A percentile compares a stretch with the other conserved stretches of the same genome.
Evolutionary conservation across 495 filamentous ascomycete genomes (phyloP).

Genomic region (Hypomontagnella monticulosa): DNA sequence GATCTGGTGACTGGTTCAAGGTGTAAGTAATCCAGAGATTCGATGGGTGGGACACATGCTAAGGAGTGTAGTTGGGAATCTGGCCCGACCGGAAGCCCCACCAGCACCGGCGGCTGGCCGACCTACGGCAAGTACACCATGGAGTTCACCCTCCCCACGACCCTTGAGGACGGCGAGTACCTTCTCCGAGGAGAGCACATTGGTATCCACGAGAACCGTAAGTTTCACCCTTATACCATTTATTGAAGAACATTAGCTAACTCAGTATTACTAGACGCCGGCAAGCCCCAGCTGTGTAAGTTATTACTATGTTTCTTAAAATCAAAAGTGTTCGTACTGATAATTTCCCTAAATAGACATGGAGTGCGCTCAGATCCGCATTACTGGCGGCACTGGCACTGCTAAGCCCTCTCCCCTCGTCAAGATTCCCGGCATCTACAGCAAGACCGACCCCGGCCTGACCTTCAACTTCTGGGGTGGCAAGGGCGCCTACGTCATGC

Average conservation of each 20-base stretch:
- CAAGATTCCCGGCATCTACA: constrained; percentile 64
- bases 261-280: constrained; percentile 15
- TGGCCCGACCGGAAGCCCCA: constrained; percentile 44
- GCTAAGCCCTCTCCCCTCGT: constrained; percentile 54
- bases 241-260: constrained; percentile 14
- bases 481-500: constrained; percentile 47
- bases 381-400: constrained; percentile 56
- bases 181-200: constrained; percentile 66
- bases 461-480: constrained; percentile 54
- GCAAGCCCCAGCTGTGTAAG: constrained; percentile 43
- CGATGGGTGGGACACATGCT: constrained; percentile 2
- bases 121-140: constrained; percentile 52
- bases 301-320: constrained; percentile 32
- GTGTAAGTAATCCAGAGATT: constrained; percentile 49
- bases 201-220: constrained; percentile 58
- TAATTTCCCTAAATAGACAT: constrained; percentile 59
- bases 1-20: constrained; percentile 63
- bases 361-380: constrained; percentile 63
- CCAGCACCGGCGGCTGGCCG: constrained; percentile 48
- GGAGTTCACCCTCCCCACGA: constrained; percentile 60
- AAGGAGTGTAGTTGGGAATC: constrained; percentile 40
- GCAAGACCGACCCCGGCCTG: constrained; percentile 54
- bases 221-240: constrained; percentile 8
- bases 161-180: constrained; percentile 62
- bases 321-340: constrained; percentile 7